Evolutionary conservation across 768 basidiomycete genomes (phyloP).

Genomic region (Termitomyces eurrhizus): DNA sequence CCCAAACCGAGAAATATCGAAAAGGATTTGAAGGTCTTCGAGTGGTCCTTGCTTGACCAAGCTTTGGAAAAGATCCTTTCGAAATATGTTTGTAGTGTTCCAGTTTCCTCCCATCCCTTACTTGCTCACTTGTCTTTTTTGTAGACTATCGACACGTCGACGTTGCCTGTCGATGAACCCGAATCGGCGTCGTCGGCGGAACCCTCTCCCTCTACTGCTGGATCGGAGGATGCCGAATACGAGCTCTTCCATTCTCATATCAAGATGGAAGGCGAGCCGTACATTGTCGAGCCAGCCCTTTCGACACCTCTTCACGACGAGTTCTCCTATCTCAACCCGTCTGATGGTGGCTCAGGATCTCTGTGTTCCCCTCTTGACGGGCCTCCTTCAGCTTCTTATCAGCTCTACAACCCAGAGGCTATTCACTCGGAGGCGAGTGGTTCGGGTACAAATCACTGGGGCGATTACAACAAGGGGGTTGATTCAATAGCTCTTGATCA

Average conservation of each 20-base stretch:
- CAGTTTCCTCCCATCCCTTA: neutral
- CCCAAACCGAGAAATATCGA: conserved; percentile 97
- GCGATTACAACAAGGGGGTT: conserved; percentile 16
- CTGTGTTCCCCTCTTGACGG: conserved; percentile 31
- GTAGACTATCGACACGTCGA: conserved; percentile 47
- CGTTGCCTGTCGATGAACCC: conserved; percentile 25
- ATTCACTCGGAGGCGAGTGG: conserved; percentile 18
- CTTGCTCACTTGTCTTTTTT: neutral
- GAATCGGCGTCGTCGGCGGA: conserved; percentile 27
- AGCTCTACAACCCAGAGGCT: conserved; percentile 12
- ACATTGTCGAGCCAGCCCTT: conserved; percentile 11
- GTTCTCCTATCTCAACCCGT: conserved; percentile 21
- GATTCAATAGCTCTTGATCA: conserved; percentile 16
- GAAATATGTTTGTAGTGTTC: conserved; percentile 63
- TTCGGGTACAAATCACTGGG: conserved; percentile 22
- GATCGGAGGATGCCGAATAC: conserved; percentile 19
- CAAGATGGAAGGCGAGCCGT: conserved; percentile 15
- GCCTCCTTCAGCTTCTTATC: conserved; percentile 10
- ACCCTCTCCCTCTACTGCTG: conserved; percentile 22
- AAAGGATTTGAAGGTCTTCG: conserved; percentile 91
- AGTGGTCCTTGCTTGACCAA: conserved; percentile 66
- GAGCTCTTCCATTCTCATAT: conserved; percentile 8
- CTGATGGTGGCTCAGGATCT: conserved; percentile 22
- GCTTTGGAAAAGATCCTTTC: conserved; percentile 77
- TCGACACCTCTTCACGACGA: conserved; percentile 25